phyloP scores from a whole-genome alignment of 345 rosid species.

The Brassica carinata region DNA sequence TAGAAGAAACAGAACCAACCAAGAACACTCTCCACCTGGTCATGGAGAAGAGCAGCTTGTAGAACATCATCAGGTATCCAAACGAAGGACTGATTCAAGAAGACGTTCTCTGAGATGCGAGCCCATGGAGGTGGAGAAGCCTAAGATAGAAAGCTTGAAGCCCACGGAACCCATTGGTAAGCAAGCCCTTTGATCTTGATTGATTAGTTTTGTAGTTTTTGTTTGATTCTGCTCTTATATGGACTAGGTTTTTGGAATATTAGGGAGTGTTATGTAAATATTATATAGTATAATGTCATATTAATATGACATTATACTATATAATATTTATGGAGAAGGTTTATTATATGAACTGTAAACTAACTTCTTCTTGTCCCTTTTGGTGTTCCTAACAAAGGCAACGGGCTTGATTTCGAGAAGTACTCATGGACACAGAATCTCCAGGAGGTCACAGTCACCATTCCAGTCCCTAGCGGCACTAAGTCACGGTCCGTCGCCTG shows the following conservation, averaged over 20 bases:
- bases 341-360: too few species aligned
- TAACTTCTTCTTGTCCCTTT: neutral
- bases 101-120: too few species aligned
- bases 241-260: neutral
- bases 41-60: too few species aligned
- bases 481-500: conserved; percentile 64
- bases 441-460: conserved; percentile 68
- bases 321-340: neutral
- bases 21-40: too few species aligned
- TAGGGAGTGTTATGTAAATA: too few species aligned
- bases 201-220: neutral
- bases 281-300: too few species aligned
- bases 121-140: conserved; percentile 20
- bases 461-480: conserved; percentile 82
- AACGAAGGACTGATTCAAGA: too few species aligned
- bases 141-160: conserved; percentile 26
- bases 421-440: conserved; percentile 89
- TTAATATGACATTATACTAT: too few species aligned
- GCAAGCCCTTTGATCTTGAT: conserved; percentile 16
- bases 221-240: neutral
- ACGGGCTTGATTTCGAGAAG: conserved; percentile 80
- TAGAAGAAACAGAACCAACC: too few species aligned
- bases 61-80: too few species aligned
- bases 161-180: conserved; percentile 13
- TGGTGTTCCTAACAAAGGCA: conserved; percentile 67